Base-by-base conservation (phyloP, 2,329 filamentous ascomycete genomes). In the Colletotrichum falcatum region DNA sequence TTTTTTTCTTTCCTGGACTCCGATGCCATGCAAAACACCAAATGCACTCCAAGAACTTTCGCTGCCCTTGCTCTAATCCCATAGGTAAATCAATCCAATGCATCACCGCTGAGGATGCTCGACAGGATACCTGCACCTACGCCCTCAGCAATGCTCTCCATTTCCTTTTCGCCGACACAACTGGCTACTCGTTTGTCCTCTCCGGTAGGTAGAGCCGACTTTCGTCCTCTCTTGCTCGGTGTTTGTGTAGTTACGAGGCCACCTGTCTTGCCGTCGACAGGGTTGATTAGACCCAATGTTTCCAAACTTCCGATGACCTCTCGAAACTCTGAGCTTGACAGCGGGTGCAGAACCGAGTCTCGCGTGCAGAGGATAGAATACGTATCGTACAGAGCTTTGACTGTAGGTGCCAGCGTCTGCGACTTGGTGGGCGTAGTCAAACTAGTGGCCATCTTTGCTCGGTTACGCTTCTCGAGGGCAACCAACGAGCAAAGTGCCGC, bases 301-400 rank as follows among this genome's bases (percentile, higher is more conserved):
- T 99, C 96, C 62, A 99, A 82, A 75, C 94, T 97, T 44, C 92
- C 91, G 26, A 98, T 86, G 6, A 99, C 95, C 80, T 99, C 96
- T 68, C 94, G 90, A 80, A 99, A 99, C 80, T 99, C 96, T 6
- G 94, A 96, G 76, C 89, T 92, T 1, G 94, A 96, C 2, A 99
- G 88, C 0, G 95, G 93, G 74, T 97, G 94, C 2, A 99, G 87
- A 12, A 97, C 86, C n/a, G 94, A 93, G 76, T 98, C 95, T 44
- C 90, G 89, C 68, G 90, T 95, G 81, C 96, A 99, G 20, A 98
- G 86, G 42, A 88, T 84, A 67, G 89, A 91, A 81, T 99, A 99
- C 2, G 93, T 90, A 70, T 94, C 92, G 79, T 94, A 98, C 6
- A 98, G 84, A 64, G 88, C 88, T 81, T 95, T 97, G 78, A 97